Percentiles rank a stretch among this genome's conserved stretches.
phyloP scores from a whole-genome alignment of 345 rosid species.

The Draba incana region DNA sequence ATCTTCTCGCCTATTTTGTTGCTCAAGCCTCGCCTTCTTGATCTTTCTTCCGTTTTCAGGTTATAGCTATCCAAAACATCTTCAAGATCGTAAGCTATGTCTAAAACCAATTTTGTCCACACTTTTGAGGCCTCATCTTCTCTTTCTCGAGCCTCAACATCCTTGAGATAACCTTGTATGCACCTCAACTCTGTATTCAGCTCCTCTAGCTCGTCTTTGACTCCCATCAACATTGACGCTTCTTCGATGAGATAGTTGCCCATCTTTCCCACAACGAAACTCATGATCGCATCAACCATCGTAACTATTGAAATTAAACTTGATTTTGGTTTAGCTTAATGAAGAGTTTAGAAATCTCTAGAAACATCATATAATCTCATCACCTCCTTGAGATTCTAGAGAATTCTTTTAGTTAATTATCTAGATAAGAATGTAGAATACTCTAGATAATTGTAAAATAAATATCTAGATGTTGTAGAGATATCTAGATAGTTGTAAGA shows the following conservation, averaged over 20 bases:
- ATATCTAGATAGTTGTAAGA: no score
- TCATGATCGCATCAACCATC: slow-evolving; percentile 28
- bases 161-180: slow-evolving; percentile 27
- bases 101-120: slow-evolving; percentile 29
- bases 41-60: slow-evolving; percentile 2
- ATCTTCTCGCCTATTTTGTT: background rate
- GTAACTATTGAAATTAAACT: no score
- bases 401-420: no score
- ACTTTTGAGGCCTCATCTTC: slow-evolving; percentile 23
- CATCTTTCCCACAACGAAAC: slow-evolving; percentile 20
- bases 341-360: no score
- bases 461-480: no score
- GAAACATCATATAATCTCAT: no score
- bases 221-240: slow-evolving; percentile 42
- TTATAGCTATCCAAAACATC: slow-evolving; percentile 14
- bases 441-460: no score
- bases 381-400: no score
- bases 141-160: slow-evolving; percentile 31
- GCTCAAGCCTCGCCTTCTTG: slow-evolving; percentile 12
- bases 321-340: no score
- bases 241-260: slow-evolving; percentile 51
- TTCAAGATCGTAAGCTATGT: slow-evolving; percentile 23
- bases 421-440: no score
- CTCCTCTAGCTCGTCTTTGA: slow-evolving; percentile 17
- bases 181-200: slow-evolving; percentile 41